Percentiles rank a stretch among this genome's conserved stretches.
Evolutionary conservation across 202 grass and related monocot genomes (phyloP).

Genomic region (Saccharum hybrid): DNA sequence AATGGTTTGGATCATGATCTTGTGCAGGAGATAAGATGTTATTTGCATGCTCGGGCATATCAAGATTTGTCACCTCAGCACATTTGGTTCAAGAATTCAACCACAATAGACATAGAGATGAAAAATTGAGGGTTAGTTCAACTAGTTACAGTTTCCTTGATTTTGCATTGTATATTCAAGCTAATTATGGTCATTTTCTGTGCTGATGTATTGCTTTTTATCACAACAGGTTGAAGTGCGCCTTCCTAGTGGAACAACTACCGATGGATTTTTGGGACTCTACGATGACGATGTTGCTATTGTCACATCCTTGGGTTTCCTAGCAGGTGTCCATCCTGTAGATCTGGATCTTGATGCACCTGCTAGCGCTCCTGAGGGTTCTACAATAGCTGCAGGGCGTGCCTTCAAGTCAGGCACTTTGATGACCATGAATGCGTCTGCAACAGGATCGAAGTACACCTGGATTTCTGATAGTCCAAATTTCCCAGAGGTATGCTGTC

Average conservation of each 20-base stretch:
- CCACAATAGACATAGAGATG: background rate
- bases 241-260: background rate
- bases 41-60: constrained; percentile 36
- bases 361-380: background rate
- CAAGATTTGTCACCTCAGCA: constrained; percentile 40
- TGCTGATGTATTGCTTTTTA: background rate
- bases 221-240: background rate
- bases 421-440: background rate
- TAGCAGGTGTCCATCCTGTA: background rate
- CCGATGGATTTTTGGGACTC: background rate
- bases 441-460: background rate
- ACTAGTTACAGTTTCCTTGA: background rate
- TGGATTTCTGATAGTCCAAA: background rate
- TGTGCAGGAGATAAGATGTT: constrained; percentile 41
- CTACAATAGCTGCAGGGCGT: background rate
- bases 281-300: constrained; percentile 10
- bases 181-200: background rate
- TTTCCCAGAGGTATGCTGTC: background rate
- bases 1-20: background rate
- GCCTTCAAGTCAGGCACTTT: background rate
- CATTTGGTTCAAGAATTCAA: constrained; percentile 11
- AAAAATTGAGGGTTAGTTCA: constrained; percentile 24
- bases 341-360: background rate
- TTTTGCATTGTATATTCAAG: background rate
- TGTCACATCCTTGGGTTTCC: background rate